phyloP scores from a whole-genome alignment of 2,329 filamentous ascomycete genomes.

The Bisporella sp. region DNA sequence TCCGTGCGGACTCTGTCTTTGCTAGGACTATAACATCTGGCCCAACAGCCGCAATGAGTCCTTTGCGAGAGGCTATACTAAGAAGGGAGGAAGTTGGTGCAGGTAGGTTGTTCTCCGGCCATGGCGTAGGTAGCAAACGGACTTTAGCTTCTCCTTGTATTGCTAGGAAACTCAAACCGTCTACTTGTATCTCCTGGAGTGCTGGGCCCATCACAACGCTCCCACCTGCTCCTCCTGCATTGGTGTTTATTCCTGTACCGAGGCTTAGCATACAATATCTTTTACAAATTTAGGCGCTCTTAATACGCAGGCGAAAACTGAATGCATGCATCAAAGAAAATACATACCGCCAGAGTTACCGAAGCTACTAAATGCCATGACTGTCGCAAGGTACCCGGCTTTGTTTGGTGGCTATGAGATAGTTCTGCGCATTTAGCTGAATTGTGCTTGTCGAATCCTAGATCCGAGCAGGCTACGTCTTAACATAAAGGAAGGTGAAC shows the following conservation, averaged over 20 bases:
- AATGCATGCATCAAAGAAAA: no score
- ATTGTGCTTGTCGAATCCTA: not conserved
- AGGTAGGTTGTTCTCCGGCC: constrained; percentile 60
- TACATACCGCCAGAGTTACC: constrained; percentile 33
- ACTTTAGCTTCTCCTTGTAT: constrained; percentile 77
- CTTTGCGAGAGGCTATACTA: constrained; percentile 71
- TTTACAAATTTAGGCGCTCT: no score
- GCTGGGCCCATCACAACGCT: constrained; percentile 49
- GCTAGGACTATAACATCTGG: constrained; percentile 73
- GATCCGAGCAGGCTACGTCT: not conserved
- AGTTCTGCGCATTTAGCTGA: constrained; percentile 19
- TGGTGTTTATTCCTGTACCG: not conserved
- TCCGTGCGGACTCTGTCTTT: constrained; percentile 69
- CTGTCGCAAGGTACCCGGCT: constrained; percentile 32
- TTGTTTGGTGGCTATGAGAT: constrained; percentile 27
- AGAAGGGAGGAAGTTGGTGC: constrained; percentile 74
- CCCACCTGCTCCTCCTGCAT: not conserved
- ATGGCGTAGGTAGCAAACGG: constrained; percentile 68
- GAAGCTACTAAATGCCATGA: constrained; percentile 59
- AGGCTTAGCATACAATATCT: no score
- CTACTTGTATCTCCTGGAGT: constrained; percentile 72
- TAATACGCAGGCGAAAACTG: no score
- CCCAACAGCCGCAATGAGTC: constrained; percentile 79
- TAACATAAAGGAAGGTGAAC: no score
- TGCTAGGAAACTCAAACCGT: constrained; percentile 76